phyloP scores from a whole-genome alignment of 2,329 filamentous ascomycete species.

The Xylaria sp. region DNA sequence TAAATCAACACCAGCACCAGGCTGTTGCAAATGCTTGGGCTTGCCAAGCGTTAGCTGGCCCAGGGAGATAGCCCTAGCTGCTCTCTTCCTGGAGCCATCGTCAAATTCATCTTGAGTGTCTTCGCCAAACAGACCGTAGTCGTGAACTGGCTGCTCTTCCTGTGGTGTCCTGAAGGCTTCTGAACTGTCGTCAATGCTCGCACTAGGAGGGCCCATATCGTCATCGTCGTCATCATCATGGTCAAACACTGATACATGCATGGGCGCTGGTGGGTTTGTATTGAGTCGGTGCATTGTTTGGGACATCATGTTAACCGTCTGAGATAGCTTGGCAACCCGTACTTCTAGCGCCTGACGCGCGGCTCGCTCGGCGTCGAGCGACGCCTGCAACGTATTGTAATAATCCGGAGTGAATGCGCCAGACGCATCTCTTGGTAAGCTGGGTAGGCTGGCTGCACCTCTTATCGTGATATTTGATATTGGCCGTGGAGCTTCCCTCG shows the following conservation, averaged over 20 bases:
- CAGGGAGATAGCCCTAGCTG: slow-evolving; percentile 72
- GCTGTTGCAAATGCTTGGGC: slow-evolving; percentile 43
- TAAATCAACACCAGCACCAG: slow-evolving; percentile 45
- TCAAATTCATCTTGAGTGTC: slow-evolving; percentile 55
- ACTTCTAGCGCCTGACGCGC: slow-evolving; percentile 66
- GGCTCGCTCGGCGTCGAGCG: slow-evolving; percentile 68
- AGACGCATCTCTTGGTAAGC: slow-evolving; percentile 50
- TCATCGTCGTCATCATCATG: slow-evolving; percentile 57
- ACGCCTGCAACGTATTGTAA: slow-evolving; percentile 61
- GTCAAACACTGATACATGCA: slow-evolving; percentile 56
- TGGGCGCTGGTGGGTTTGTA: slow-evolving; percentile 48
- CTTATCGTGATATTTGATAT: slow-evolving; percentile 61
- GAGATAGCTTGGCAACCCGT: slow-evolving; percentile 65
- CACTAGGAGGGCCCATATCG: slow-evolving; percentile 49
- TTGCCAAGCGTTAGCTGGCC: slow-evolving; percentile 67
- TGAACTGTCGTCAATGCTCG: slow-evolving; percentile 51
- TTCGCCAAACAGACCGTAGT: slow-evolving; percentile 57
- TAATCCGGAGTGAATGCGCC: slow-evolving; percentile 57
- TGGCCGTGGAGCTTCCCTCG: slow-evolving; percentile 50
- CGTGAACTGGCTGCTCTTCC: slow-evolving; percentile 56
- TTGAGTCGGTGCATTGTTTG: slow-evolving; percentile 51
- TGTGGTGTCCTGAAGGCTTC: slow-evolving; percentile 65
- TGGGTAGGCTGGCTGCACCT: slow-evolving; percentile 59
- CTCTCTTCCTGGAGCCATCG: slow-evolving; percentile 58
- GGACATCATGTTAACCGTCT: slow-evolving; percentile 61